phyloP scores from a whole-genome alignment of 2,329 filamentous ascomycete genomes.

The Alternaria incomplexa region DNA sequence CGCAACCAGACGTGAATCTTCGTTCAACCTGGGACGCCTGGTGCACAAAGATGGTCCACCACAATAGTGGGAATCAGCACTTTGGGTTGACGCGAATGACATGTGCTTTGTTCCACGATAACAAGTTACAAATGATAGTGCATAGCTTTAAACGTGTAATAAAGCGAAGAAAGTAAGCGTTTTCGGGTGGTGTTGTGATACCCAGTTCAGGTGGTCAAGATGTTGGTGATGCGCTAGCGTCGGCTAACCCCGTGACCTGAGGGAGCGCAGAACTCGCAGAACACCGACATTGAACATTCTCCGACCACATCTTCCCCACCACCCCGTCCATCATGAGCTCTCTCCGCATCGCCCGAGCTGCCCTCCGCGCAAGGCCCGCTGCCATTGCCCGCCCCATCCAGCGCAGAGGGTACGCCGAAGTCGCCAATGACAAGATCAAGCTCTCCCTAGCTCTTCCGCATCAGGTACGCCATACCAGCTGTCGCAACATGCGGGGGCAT shows the following conservation, averaged over 20 bases:
- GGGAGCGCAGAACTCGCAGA: slow-evolving; percentile 27
- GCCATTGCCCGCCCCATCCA: slow-evolving; percentile 77
- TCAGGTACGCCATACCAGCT: slow-evolving; percentile 73
- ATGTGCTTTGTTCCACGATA: background rate
- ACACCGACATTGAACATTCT: slow-evolving; percentile 24
- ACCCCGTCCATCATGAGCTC: slow-evolving; percentile 76
- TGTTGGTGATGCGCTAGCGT: background rate
- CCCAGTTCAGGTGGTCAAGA: background rate
- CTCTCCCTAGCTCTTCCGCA: slow-evolving; percentile 97
- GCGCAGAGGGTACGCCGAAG: slow-evolving; percentile 82
- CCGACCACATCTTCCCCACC: slow-evolving; percentile 38
- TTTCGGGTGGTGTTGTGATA: background rate
- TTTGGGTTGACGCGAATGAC: background rate
- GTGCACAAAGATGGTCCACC: background rate
- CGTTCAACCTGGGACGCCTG: background rate
- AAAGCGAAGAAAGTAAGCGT: background rate
- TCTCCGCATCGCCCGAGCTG: slow-evolving; percentile 88
- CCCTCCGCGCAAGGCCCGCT: slow-evolving; percentile 79
- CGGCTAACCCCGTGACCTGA: slow-evolving; percentile 27
- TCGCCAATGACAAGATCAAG: slow-evolving; percentile 75
- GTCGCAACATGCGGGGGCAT: slow-evolving; percentile 7
- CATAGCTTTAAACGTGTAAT: too few species aligned
- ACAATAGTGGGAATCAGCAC: background rate
- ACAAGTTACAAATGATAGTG: too few species aligned
- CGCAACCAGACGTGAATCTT: background rate